These are phyloP conservation scores for Spinellus fusiger DNA, from an alignment of 192 early-diverging fungal species.

Conservation along the genomic window DNA sequence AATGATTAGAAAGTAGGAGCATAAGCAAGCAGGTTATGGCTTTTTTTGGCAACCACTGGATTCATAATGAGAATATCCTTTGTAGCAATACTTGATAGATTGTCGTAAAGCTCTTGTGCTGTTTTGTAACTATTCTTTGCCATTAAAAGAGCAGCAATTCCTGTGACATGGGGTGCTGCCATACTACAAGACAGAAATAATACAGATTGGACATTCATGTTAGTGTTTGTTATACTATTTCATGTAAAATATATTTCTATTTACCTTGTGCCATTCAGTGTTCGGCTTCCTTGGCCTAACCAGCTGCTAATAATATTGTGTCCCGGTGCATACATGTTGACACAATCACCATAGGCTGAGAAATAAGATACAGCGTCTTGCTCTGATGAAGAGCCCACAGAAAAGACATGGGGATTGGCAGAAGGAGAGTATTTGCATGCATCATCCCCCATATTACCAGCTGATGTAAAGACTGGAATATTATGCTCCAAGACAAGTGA, in stretches of 20 bases:
- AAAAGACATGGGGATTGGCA: conserved; percentile 31
- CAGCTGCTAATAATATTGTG: conserved; percentile 41
- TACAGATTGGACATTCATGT: background rate
- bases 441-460: conserved; percentile 52
- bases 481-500: conserved; percentile 19
- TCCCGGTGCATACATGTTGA: conserved; percentile 60
- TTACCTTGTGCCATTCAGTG: conserved; percentile 44
- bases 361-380: conserved; percentile 42
- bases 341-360: conserved; percentile 49
- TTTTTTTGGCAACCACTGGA: background rate
- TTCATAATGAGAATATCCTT: background rate
- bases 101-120: conserved; percentile 29
- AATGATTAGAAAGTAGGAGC: no score
- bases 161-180: conserved; percentile 43
- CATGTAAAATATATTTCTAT: background rate
- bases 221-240: no score
- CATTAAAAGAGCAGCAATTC: conserved; percentile 40
- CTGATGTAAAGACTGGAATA: conserved; percentile 49
- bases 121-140: conserved; percentile 17
- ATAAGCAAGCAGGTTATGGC: background rate
- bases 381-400: conserved; percentile 42
- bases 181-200: conserved; percentile 27
- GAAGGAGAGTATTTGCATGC: conserved; percentile 55
- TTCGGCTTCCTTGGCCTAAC: conserved; percentile 18
- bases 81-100: conserved; percentile 8